Evolutionary conservation across 768 basidiomycete species (phyloP), one percentile per base, ranked within the genome.

Genomic region (Amanita inopinata): DNA sequence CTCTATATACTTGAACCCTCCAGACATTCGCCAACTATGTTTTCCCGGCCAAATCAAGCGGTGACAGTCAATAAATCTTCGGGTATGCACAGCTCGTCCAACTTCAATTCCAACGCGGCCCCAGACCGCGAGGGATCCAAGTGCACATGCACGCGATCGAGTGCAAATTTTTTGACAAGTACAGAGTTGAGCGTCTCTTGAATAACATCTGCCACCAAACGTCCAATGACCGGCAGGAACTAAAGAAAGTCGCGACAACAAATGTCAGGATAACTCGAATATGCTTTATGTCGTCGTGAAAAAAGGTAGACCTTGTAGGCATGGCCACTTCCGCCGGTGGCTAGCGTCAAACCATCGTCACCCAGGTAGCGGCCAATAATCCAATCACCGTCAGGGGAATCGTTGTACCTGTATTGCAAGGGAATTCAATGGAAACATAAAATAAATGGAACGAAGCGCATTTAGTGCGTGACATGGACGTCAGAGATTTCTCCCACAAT

Each of bases 281-380:
- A 10, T 19, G 17, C 23, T 23, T n/a, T n/a, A 7, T 24, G 31
- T 32, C 17, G 11, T 18, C 24, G 17, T 32, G 12, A 40, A 38
- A 3, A 35, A n/a, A 7, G 20, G 48, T 54, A 38, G 42, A 79
- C 86, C 73, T 93, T 92, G 69, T 77, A 92, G 0, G 78, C 88
- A 59, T 93, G 88, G 0, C 92, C 92, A 49, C 80, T 88, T 5
- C 84, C 94, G 12, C 76, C 87, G 0, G 93, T 93, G 1, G 91
- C 93, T 20, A 97, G 59, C 40, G 92, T 59, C 8, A 97, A 56
- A 4, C 72, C 72, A 18, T 65, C 60, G 49, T 80, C 70, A 10
- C 59, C 57, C 18, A 71, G 70, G 50, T 83, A 76, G 46, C 63
- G 74, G 18, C 91, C 87, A 49, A 97, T 88, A 32, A 96, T 65